phyloP scores from a whole-genome alignment of 2,329 filamentous ascomycete genomes.

The Sporothrix schenckii region DNA sequence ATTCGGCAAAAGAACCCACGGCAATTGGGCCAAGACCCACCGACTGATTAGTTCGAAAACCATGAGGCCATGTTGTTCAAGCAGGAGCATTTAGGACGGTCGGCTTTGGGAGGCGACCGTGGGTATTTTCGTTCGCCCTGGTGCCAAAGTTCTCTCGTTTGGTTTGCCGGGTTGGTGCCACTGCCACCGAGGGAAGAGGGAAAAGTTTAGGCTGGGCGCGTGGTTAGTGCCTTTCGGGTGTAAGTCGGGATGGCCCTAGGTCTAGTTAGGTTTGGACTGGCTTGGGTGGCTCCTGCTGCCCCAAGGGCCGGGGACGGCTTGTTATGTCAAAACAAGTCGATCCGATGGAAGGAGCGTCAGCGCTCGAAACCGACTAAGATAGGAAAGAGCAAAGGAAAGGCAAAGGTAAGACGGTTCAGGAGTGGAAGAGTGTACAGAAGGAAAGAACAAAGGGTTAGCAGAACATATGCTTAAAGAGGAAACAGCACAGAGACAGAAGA shows the following conservation, averaged over 20 bases:
- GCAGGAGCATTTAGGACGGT: not conserved
- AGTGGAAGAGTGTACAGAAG: not conserved
- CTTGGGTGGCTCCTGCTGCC: not conserved
- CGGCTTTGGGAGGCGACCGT: not conserved
- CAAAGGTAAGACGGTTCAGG: not conserved
- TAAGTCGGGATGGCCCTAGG: not conserved
- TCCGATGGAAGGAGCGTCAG: not conserved
- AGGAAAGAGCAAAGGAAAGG: not conserved
- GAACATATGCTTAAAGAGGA: not conserved
- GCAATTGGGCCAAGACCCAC: not conserved
- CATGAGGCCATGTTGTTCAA: not conserved
- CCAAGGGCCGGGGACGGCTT: not conserved
- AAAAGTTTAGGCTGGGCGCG: constrained; percentile 24
- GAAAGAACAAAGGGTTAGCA: not conserved
- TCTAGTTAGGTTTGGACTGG: not conserved
- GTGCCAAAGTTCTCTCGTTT: not conserved
- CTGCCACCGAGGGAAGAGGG: constrained; percentile 12
- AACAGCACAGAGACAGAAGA: not conserved
- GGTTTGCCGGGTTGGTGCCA: not conserved
- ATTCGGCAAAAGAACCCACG: constrained; percentile 1
- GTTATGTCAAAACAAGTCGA: not conserved
- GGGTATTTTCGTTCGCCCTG: not conserved
- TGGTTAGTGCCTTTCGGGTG: constrained; percentile 18
- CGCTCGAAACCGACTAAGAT: not conserved
- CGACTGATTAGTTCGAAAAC: not conserved